These are phyloP conservation scores for Chrysoporthe cubensis DNA, from an alignment of 2,329 filamentous ascomycete genomes.

Conservation along the genomic window DNA sequence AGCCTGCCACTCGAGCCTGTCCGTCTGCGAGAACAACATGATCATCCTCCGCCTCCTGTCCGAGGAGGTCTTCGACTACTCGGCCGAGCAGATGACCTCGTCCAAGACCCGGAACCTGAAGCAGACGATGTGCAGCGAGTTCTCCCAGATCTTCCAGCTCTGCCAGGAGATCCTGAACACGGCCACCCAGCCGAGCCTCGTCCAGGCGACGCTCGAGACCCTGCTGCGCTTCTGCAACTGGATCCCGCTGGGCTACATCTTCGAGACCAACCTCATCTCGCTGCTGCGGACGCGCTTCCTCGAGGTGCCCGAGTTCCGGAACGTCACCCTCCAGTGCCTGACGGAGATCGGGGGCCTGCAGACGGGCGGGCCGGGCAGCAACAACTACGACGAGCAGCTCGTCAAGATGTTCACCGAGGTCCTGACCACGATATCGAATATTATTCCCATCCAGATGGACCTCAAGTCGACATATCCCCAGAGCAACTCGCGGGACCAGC, in stretches of 20 bases:
- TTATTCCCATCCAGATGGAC: conserved; percentile 88
- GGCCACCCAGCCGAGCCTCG: conserved; percentile 79
- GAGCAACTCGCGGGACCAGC: conserved; percentile 92
- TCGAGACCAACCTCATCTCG: conserved; percentile 95
- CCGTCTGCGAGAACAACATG: conserved; percentile 99
- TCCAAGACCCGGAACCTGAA: conserved; percentile 95
- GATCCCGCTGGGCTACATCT: conserved; percentile 98
- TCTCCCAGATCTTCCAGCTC: conserved; percentile 96
- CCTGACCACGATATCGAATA: conserved; percentile 86
- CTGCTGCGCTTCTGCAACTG: conserved; percentile 96
- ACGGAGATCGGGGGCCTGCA: conserved; percentile 96
- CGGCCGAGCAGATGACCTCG: conserved; percentile 98
- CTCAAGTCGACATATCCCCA: conserved; percentile 88
- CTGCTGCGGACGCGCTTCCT: conserved; percentile 91
- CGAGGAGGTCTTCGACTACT: conserved; percentile 99
- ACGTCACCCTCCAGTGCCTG: conserved; percentile 93
- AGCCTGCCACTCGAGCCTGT: conserved; percentile 91
- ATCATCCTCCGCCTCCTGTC: conserved; percentile 92
- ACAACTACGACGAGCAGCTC: conserved; percentile 91
- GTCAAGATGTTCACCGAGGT: conserved; percentile 99
- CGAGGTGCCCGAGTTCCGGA: conserved; percentile 92
- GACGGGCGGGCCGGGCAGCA: conserved; percentile 71
- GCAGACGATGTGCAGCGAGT: conserved; percentile 98
- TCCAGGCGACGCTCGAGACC: conserved; percentile 97
- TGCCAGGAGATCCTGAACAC: conserved; percentile 94